These are phyloP conservation scores for Larix kaempferi DNA, from an alignment of 75 land plant genomes.

Conservation along the genomic window DNA sequence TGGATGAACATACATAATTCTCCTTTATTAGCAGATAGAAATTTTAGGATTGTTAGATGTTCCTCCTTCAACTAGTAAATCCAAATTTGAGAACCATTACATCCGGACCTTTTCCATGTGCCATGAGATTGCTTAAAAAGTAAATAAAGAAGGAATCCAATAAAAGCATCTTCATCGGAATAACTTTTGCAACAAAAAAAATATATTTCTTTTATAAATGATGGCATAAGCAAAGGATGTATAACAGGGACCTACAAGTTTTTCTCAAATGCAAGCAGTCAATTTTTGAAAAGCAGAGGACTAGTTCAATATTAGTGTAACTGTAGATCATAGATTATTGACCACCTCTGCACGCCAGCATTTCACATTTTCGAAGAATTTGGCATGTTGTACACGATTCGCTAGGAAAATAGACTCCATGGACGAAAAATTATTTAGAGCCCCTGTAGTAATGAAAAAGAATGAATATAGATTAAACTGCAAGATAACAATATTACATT, in stretches of 20 bases:
- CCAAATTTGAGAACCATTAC: too few species aligned
- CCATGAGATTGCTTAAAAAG: too few species aligned
- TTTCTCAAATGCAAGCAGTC: neutral
- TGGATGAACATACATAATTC: too few species aligned
- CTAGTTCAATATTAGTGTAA: neutral
- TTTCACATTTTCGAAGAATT: constrained; percentile 1
- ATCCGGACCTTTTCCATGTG: too few species aligned
- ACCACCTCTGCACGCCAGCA: constrained; percentile 9
- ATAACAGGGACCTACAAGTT: neutral
- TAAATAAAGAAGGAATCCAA: too few species aligned
- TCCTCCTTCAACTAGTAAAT: too few species aligned
- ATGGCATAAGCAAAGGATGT: neutral
- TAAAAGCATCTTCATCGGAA: too few species aligned
- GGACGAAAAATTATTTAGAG: constrained; percentile 9
- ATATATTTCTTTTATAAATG: too few species aligned
- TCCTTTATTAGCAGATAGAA: too few species aligned
- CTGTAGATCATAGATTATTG: neutral
- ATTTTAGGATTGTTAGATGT: too few species aligned
- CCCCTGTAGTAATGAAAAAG: neutral
- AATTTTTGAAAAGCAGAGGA: neutral
- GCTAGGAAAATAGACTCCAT: constrained; percentile 12
- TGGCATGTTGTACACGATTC: constrained; percentile 8
- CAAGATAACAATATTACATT: neutral
- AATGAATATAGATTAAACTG: neutral
- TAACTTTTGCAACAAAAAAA: too few species aligned